Evolutionary conservation across 208 protist species (phyloP), one percentile per base, ranked within the genome.

Genomic region (Leishmania gerbilli): DNA sequence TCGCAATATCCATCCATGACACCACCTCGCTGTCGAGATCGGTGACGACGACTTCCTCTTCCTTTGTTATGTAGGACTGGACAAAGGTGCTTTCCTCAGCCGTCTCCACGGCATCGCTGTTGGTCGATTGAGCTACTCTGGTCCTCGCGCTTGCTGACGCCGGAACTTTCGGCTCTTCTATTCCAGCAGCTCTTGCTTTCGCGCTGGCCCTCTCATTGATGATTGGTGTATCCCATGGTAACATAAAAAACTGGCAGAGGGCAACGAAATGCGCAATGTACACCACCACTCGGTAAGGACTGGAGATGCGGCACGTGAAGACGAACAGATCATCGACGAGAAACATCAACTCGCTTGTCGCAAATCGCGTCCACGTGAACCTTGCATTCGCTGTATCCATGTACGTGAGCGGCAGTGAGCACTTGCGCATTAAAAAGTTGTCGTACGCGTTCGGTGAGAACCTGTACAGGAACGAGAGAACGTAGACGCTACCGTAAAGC

Each of bases 291-390:
- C 95, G 90, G 81, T 90, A 95, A 11, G 87, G 71, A 27, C 87
- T 80, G 13, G 95, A 90, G 31, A 96, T 86, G 69, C 87, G 85
- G 69, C 86, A 95, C n/a, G 91, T 93, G 87, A 96, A 96, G 8
- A 92, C 93, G 77, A 97, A 96, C 37, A 96, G 77, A 80, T 97
- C 95, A 80, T 96, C 93, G 1, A 92, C 86, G 11, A 96, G 45
- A 72, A 96, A 85, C 9, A 92, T 88, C 2, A 95, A 71, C 74
- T 96, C 88, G 49, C 79, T 79, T 80, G 72, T 67, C 47, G 80
- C 79, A 69, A 89, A 84, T 17, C 40, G 77, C 0, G 51, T 53
- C 65, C 71, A 83, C 55, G 84, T 60, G 76, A 85, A 84, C 21
- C 78, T 71, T 21, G 60, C 55, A 34, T 24, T 74, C 31, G 81